phyloP scores from a whole-genome alignment of 2,329 filamentous ascomycete species.

The Aaosphaeria arxii region DNA sequence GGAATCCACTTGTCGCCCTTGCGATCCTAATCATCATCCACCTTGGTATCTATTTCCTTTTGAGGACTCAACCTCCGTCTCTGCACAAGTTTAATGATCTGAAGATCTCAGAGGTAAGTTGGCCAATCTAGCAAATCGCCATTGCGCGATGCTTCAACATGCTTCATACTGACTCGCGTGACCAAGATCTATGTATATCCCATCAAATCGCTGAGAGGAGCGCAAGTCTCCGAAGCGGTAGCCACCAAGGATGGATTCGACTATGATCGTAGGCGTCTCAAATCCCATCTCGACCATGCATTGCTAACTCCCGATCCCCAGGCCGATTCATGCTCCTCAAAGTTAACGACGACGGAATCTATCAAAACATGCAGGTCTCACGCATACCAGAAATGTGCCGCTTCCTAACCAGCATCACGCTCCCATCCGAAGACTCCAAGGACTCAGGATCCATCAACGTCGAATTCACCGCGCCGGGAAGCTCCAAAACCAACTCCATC shows the following conservation, averaged over 20 bases:
- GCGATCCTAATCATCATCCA: background rate
- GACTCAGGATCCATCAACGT: conserved; percentile 34
- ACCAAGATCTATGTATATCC: conserved; percentile 46
- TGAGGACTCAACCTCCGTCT: background rate
- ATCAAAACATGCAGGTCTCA: conserved; percentile 43
- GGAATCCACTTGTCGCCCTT: background rate
- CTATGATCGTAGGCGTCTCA: conserved; percentile 36
- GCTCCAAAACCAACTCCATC: conserved; percentile 23
- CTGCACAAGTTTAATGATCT: background rate
- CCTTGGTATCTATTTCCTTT: background rate
- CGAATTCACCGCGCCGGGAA: conserved; percentile 37
- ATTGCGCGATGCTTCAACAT: background rate
- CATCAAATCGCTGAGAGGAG: conserved; percentile 45
- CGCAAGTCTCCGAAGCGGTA: conserved; percentile 35
- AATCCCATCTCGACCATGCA: background rate
- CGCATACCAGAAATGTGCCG: conserved; percentile 40
- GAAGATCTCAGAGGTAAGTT: conserved; percentile 7
- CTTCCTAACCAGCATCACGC: conserved; percentile 39
- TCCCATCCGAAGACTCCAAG: conserved; percentile 22
- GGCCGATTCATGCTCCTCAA: conserved; percentile 41
- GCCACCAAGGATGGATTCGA: conserved; percentile 45
- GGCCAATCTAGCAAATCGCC: background rate
- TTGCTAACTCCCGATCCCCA: conserved; percentile 3
- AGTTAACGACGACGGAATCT: conserved; percentile 27
- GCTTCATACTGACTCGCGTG: background rate